Percentiles rank a stretch among this genome's conserved stretches.
These are phyloP conservation scores for Dactylellina haptotyla DNA, from an alignment of 2,329 filamentous ascomycete species.

Conservation along the genomic window DNA sequence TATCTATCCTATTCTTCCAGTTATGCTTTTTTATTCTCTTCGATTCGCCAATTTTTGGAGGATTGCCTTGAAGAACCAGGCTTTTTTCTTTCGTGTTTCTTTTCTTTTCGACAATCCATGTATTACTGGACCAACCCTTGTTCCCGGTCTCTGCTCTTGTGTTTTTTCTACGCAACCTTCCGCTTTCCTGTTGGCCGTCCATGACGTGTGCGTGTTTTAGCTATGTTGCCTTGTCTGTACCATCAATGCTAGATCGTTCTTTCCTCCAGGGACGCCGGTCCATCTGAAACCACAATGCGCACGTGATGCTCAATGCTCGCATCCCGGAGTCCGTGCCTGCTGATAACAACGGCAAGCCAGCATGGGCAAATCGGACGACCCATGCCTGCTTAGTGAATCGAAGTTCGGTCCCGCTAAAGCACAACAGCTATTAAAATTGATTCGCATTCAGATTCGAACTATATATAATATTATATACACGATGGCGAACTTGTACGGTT, in stretches of 20 bases:
- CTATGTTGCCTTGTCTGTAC: conserved; percentile 36
- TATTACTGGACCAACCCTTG: conserved; percentile 28
- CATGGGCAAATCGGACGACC: too few species aligned
- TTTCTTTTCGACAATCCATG: conserved; percentile 23
- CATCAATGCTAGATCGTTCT: conserved; percentile 48
- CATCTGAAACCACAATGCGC: background rate
- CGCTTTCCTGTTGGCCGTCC: conserved; percentile 6
- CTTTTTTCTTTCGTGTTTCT: conserved; percentile 4
- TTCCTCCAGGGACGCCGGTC: conserved; percentile 13
- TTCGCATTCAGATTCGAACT: too few species aligned
- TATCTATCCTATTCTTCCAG: conserved; percentile 22
- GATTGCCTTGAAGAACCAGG: conserved; percentile 17
- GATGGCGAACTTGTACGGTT: too few species aligned
- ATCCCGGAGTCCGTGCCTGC: too few species aligned
- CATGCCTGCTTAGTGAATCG: too few species aligned
- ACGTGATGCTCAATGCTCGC: background rate
- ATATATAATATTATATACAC: too few species aligned
- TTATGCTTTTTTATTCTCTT: conserved; percentile 1
- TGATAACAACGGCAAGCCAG: background rate
- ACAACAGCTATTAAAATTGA: too few species aligned
- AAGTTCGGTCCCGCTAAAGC: too few species aligned
- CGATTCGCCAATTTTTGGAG: conserved; percentile 18
- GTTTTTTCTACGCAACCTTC: conserved; percentile 18
- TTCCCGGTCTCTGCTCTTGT: conserved; percentile 25
- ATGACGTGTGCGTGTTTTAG: conserved; percentile 30